Evolutionary conservation across 371 early-diverging fungal genomes (phyloP).

Genomic region (Saksenaea oblongispora): DNA sequence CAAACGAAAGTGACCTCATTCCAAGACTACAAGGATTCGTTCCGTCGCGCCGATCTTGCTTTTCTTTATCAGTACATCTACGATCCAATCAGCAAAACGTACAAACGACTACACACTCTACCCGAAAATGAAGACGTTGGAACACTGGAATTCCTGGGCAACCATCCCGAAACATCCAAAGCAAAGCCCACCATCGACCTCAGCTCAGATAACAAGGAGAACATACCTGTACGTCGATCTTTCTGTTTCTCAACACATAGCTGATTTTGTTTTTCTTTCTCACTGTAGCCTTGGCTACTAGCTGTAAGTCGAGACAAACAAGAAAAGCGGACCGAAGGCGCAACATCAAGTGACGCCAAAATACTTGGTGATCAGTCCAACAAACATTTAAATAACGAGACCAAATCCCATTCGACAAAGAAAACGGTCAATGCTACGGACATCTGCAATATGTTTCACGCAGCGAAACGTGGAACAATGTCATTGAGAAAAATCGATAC

Average conservation of each 20-base stretch:
- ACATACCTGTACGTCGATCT: slow-evolving; percentile 15
- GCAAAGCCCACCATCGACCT: background rate
- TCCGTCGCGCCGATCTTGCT: slow-evolving; percentile 74
- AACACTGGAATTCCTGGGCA: slow-evolving; percentile 13
- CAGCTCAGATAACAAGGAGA: slow-evolving; percentile 17
- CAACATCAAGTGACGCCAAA: background rate
- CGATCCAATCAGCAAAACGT: slow-evolving; percentile 51
- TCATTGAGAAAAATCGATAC: background rate
- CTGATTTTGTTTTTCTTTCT: background rate
- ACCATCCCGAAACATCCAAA: background rate
- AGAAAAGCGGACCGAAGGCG: background rate
- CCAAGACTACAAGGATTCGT: slow-evolving; percentile 60
- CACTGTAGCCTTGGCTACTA: slow-evolving; percentile 1
- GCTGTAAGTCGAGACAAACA: background rate
- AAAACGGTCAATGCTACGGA: background rate
- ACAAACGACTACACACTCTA: slow-evolving; percentile 57
- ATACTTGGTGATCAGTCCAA: background rate
- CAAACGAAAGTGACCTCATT: slow-evolving; percentile 45
- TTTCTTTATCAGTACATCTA: slow-evolving; percentile 86
- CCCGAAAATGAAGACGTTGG: slow-evolving; percentile 5
- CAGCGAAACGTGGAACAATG: background rate
- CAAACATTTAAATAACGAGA: background rate
- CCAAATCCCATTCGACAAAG: background rate
- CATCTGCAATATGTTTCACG: background rate
- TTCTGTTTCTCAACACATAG: background rate